Percentiles rank a stretch among this genome's conserved stretches.
Conservation (phyloP, 306 rosid species). For the Mimosa pudica region DNA sequence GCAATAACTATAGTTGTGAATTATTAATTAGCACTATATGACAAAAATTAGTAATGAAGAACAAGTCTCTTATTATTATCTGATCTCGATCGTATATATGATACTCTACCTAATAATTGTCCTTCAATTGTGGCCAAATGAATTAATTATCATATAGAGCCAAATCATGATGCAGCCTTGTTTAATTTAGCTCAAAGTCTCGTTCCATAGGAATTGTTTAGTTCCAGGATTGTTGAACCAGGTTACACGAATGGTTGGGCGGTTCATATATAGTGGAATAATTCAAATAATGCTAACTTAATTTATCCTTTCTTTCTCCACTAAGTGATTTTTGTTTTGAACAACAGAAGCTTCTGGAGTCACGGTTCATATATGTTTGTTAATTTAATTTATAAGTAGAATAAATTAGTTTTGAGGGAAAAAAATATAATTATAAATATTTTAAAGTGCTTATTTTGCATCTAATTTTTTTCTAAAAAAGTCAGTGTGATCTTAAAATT, state of each 20-base stretch:
- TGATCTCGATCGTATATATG: background rate
- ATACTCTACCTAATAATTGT: slow-evolving; percentile 23
- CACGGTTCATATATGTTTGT: background rate
- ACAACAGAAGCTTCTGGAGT: slow-evolving; percentile 12
- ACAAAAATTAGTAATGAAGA: slow-evolving; percentile 24
- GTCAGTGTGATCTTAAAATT: too few relatives aligned
- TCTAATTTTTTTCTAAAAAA: too few relatives aligned
- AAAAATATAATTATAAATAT: too few relatives aligned
- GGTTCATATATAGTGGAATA: slow-evolving; percentile 39
- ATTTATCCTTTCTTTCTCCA: background rate
- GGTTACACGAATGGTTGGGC: slow-evolving; percentile 40
- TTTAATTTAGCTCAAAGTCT: slow-evolving; percentile 3
- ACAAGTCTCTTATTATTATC: background rate
- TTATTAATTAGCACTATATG: slow-evolving; percentile 17
- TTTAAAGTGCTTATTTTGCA: too few relatives aligned
- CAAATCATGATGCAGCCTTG: slow-evolving; percentile 20
- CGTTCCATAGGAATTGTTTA: slow-evolving; percentile 35
- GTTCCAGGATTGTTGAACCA: slow-evolving; percentile 13
- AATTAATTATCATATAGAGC: background rate
- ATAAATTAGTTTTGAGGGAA: too few relatives aligned
- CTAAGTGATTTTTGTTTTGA: background rate
- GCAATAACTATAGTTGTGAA: slow-evolving; percentile 32
- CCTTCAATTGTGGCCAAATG: slow-evolving; percentile 12
- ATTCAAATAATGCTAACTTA: background rate
- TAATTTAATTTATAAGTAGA: too few relatives aligned